Evolutionary conservation across 108 stramenopile species (phyloP).

Genomic region (Mediolabrus comicus): DNA sequence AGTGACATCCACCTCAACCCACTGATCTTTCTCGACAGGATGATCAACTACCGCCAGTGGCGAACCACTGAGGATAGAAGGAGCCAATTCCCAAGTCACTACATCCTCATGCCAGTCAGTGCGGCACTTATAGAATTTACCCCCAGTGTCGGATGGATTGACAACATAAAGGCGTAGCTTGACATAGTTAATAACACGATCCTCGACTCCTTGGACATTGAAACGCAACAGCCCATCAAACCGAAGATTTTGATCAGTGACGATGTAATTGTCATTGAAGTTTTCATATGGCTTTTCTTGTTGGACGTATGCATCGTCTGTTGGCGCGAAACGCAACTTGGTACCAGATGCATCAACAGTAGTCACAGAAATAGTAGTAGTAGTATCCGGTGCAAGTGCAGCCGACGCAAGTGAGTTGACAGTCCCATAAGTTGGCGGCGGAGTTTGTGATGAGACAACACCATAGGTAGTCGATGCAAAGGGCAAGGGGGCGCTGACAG

Average conservation of each 20-base stretch:
- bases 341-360: not conserved
- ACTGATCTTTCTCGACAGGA: constrained; percentile 16
- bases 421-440: constrained; percentile 16
- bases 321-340: constrained; percentile 11
- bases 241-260: constrained; percentile 35
- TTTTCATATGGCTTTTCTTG: constrained; percentile 22
- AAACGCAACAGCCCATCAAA: constrained; percentile 43
- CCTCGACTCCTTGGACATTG: constrained; percentile 30
- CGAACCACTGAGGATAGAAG: constrained; percentile 17
- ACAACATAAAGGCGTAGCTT: constrained; percentile 32
- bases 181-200: constrained; percentile 23
- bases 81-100: constrained; percentile 32
- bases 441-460: not conserved
- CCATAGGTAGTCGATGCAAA: constrained; percentile 11
- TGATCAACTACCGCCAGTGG: constrained; percentile 28
- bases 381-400: not conserved
- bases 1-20: constrained; percentile 37
- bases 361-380: not conserved
- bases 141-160: constrained; percentile 25
- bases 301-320: constrained; percentile 24
- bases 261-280: constrained; percentile 38
- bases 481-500: not conserved
- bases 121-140: constrained; percentile 29
- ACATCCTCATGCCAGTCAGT: constrained; percentile 43
- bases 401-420: not conserved